Percentiles rank a stretch among this genome's conserved stretches.
These are phyloP conservation scores for Diaporthe sp. DNA, from an alignment of 2,329 filamentous ascomycete genomes.

Conservation along the genomic window DNA sequence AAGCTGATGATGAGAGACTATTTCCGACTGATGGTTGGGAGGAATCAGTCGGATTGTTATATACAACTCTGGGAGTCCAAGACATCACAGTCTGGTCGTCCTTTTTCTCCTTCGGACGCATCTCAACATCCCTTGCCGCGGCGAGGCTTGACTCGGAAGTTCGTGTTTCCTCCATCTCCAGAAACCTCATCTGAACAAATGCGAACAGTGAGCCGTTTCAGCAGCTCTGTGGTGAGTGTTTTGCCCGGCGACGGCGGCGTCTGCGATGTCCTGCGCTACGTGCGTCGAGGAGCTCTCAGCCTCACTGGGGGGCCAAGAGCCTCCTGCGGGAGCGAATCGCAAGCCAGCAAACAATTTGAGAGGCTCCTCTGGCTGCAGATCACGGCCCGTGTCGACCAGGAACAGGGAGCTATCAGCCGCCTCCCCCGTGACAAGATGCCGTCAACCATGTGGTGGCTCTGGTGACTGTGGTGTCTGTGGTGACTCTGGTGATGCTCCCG, in stretches of 20 bases:
- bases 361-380: constrained; percentile 22
- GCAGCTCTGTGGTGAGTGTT: constrained; percentile 13
- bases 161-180: constrained; percentile 31
- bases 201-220: constrained; percentile 21
- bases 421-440: background rate
- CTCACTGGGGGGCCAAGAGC: constrained; percentile 17
- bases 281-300: constrained; percentile 19
- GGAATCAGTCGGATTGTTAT: constrained; percentile 22
- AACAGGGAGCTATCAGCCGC: constrained; percentile 8
- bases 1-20: constrained; percentile 24
- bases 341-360: constrained; percentile 20
- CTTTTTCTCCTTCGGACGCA: constrained; percentile 26
- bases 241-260: constrained; percentile 29
- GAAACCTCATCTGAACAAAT: constrained; percentile 29
- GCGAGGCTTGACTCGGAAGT: constrained; percentile 31
- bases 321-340: constrained; percentile 30
- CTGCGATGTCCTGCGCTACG: constrained; percentile 22
- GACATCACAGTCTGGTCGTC: constrained; percentile 29
- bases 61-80: constrained; percentile 21
- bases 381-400: constrained; percentile 24
- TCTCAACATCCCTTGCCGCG: background rate
- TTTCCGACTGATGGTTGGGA: constrained; percentile 24
- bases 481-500: background rate
- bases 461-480: background rate
- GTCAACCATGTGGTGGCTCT: background rate